These are phyloP conservation scores for Lactarius akahatsu DNA, from an alignment of 768 basidiomycete genomes.

Conservation along the genomic window DNA sequence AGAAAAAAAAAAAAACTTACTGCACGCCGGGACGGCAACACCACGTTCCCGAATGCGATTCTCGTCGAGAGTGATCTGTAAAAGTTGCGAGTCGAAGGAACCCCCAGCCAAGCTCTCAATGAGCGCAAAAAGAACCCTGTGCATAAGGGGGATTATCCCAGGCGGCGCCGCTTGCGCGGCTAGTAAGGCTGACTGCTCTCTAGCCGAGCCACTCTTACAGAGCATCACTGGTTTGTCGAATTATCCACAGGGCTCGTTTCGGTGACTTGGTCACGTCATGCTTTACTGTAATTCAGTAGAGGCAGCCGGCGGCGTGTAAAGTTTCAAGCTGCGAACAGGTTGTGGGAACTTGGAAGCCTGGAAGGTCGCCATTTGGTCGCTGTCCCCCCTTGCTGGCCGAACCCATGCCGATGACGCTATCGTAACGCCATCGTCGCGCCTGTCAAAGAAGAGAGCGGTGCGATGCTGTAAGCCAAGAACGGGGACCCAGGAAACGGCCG, in stretches of 20 bases:
- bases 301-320: not conserved
- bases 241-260: not conserved
- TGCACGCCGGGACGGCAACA: not conserved
- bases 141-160: not conserved
- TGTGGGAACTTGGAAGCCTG: not conserved
- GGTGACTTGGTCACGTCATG: slow-evolving; percentile 1
- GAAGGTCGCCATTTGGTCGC: not conserved
- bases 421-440: not conserved
- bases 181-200: not conserved
- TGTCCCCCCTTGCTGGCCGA: too few species aligned
- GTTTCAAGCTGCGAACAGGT: not conserved
- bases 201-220: not conserved
- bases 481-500: not conserved
- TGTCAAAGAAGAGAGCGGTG: not conserved
- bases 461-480: not conserved
- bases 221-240: not conserved
- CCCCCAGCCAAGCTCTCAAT: not conserved
- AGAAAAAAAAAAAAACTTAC: not conserved
- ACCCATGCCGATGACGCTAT: not conserved
- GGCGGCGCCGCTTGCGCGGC: not conserved
- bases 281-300: not conserved
- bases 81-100: not conserved
- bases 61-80: not conserved
- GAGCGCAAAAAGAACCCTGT: not conserved
- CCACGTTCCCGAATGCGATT: not conserved